These are phyloP conservation scores for Cyamopsis tetragonoloba DNA, from an alignment of 306 rosid genomes.

Conservation along the genomic window DNA sequence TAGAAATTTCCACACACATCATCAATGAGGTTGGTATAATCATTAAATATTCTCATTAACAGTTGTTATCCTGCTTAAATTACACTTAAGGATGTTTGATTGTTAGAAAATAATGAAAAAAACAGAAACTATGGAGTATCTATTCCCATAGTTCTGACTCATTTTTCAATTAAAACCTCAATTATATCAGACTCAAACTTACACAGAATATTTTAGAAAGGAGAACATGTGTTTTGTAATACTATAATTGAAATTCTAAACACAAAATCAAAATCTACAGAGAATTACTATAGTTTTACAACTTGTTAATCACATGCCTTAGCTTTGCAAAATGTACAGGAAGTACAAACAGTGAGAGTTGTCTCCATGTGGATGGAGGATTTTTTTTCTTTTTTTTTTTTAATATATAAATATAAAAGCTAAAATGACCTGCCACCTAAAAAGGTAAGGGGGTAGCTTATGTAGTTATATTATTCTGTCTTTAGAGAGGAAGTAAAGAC, in stretches of 20 bases:
- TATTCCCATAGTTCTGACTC: no score
- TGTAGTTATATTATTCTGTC: constrained; percentile 29
- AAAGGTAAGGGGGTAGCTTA: constrained; percentile 23
- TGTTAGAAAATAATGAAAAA: not conserved
- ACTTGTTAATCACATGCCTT: constrained; percentile 29
- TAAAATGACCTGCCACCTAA: constrained; percentile 35
- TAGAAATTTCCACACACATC: not conserved
- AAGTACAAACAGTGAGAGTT: constrained; percentile 24
- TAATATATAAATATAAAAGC: constrained; percentile 26
- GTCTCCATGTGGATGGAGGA: constrained; percentile 33
- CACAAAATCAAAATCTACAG: constrained; percentile 3
- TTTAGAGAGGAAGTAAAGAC: constrained; percentile 6
- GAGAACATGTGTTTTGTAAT: constrained; percentile 5
- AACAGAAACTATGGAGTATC: no score
- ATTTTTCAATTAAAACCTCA: no score
- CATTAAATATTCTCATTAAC: not conserved
- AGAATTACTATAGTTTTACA: not conserved
- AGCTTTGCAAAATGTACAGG: constrained; percentile 18
- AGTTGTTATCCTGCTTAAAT: not conserved
- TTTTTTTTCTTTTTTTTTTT: no score
- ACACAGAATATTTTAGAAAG: not conserved
- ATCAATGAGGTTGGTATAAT: not conserved
- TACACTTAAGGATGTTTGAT: not conserved
- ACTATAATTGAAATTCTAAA: not conserved
- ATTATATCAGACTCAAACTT: no score